A percentile compares a stretch with the other conserved stretches of the same genome.
These are phyloP conservation scores for Dendrocalamus latiflorus DNA, from an alignment of 202 grass and related monocot species.

Conservation along the genomic window DNA sequence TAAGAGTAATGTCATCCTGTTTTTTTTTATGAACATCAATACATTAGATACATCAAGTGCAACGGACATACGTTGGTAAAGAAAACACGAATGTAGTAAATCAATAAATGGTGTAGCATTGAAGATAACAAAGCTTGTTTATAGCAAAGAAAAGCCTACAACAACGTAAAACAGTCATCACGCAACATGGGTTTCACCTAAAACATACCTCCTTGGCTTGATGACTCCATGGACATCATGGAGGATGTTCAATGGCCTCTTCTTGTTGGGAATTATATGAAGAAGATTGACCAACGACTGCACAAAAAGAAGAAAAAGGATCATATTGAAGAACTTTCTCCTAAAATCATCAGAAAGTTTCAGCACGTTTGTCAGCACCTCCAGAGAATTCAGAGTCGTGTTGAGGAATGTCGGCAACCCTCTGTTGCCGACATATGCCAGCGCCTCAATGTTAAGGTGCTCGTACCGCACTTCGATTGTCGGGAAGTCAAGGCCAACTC, in stretches of 20 bases:
- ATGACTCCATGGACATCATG: slow-evolving; percentile 59
- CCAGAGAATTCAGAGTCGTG: slow-evolving; percentile 42
- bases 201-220: slow-evolving; percentile 46
- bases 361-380: slow-evolving; percentile 27
- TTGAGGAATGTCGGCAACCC: slow-evolving; percentile 67
- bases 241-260: slow-evolving; percentile 47
- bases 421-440: slow-evolving; percentile 51
- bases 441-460: slow-evolving; percentile 54
- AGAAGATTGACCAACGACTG: slow-evolving; percentile 42
- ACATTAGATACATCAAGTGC: background rate
- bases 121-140: background rate
- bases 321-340: background rate
- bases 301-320: background rate
- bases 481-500: slow-evolving; percentile 64
- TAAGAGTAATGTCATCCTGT: no score
- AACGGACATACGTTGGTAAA: background rate
- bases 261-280: no score
- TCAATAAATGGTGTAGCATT: background rate
- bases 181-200: background rate
- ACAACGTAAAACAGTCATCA: background rate
- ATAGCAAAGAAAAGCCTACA: background rate
- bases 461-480: slow-evolving; percentile 71
- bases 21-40: no score
- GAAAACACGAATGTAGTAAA: background rate
- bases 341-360: background rate